Base-by-base conservation (phyloP, 768 basidiomycete species). In the Mycena capillaripes region DNA sequence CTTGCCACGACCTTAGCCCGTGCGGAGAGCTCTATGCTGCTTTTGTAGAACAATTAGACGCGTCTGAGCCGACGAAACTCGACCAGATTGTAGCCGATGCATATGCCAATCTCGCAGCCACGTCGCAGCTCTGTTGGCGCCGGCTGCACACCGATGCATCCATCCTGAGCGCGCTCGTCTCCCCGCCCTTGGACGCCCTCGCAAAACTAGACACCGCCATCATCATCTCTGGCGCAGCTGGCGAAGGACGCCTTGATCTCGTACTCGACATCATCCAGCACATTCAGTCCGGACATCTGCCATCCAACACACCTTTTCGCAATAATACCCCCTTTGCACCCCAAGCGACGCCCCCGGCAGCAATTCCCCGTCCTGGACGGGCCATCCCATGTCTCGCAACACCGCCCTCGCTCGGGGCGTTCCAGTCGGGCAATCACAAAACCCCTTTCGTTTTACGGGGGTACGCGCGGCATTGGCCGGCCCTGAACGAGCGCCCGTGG, bases 171-270 rank as follows among this genome's bases (percentile, higher is more conserved):
- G 85, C 85, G 6, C 81, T 93, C 38, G 61, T 76, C 34, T 74
- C 77, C 4, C 74, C 76, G 3, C 84, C 82, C 14, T 72, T 84
- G 71, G 84, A 84, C 53, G 84, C 88, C 27, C 87, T 98, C 44
- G 83, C 84, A 7, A 82, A 86, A 17, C 82, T 98, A 29, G 98
- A 99, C 78, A 87, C 86, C 74, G 92, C 93, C 1, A 91, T 98
- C 73, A 91, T 99, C 72, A 86, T 97, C 59, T 92, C 96, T 17
- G 97, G 97, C 2, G 90, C 92, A 3, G 86, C 91, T 27, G 95
- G 93, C 3, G 81, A 86, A 21, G 83, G 84, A 16, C 84, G 93
- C 50, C 81, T 90, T 44, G 89, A 93, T 34, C 76, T 92, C 53
- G 86, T 95, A n/a, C 85, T 90, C 52, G 82, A 84, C 30, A 79